These are phyloP conservation scores for Taphrina communis DNA, from an alignment of 1,139 yeast species.

Conservation along the genomic window DNA sequence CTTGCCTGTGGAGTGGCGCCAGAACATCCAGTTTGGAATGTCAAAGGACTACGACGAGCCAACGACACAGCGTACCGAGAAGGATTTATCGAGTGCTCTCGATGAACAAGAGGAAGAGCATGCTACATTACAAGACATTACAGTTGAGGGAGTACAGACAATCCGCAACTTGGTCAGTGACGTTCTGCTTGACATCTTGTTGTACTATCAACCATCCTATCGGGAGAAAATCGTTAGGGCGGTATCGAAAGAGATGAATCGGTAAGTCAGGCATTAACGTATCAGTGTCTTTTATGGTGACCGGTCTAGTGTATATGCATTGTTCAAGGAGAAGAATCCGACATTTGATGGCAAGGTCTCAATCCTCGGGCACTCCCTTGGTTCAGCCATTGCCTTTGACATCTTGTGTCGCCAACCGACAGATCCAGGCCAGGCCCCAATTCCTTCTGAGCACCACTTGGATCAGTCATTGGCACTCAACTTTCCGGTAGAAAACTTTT, in stretches of 20 bases:
- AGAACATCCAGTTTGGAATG: conserved; percentile 47
- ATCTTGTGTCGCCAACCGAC: conserved; percentile 65
- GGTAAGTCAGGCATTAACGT: conserved; percentile 1
- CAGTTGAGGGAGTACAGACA: conserved; percentile 77
- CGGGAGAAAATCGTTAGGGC: conserved; percentile 66
- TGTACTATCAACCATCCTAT: conserved; percentile 78
- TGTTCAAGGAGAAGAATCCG: conserved; percentile 69
- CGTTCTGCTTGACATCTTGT: conserved; percentile 80
- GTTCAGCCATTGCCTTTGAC: conserved; percentile 84
- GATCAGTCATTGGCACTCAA: conserved; percentile 51
- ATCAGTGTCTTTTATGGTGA: background rate
- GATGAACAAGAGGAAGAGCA: conserved; percentile 51
- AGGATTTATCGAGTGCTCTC: conserved; percentile 42
- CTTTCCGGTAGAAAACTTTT: conserved; percentile 76
- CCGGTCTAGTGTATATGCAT: conserved; percentile 61
- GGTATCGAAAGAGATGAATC: conserved; percentile 68
- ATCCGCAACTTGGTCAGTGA: conserved; percentile 80
- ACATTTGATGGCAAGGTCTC: conserved; percentile 76
- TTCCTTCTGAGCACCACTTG: conserved; percentile 1
- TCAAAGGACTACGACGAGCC: conserved; percentile 43
- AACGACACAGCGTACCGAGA: conserved; percentile 42
- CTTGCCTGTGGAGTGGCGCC: conserved; percentile 48
- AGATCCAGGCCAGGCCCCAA: conserved; percentile 38
- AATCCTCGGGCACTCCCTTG: conserved; percentile 87
- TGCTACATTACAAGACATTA: conserved; percentile 73